phyloP scores from a whole-genome alignment of 257 asterid species.

The Fraxinus cuspidata region DNA sequence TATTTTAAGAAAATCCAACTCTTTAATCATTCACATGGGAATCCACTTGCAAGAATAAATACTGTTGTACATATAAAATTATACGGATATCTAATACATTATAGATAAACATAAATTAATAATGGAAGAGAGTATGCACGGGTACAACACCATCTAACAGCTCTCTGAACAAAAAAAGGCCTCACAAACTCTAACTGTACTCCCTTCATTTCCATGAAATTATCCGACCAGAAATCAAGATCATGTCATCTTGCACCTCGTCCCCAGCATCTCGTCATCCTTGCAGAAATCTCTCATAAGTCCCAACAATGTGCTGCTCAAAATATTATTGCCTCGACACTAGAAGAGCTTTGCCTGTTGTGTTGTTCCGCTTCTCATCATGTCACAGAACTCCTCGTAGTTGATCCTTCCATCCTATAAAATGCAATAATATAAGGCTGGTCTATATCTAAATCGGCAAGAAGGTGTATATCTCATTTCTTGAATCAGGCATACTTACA shows the following conservation, averaged over 20 bases:
- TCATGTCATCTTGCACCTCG: slow-evolving; percentile 3
- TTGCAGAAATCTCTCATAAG: slow-evolving; percentile 10
- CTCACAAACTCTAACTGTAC: slow-evolving; percentile 24
- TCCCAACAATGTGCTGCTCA: slow-evolving; percentile 19
- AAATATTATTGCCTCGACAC: slow-evolving; percentile 15
- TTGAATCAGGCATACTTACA: slow-evolving; percentile 39
- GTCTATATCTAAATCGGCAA: background rate
- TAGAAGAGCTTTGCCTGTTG: slow-evolving; percentile 63
- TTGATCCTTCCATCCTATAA: slow-evolving; percentile 81
- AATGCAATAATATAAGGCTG: slow-evolving; percentile 12
- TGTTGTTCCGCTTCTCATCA: slow-evolving; percentile 89
- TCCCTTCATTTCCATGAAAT: slow-evolving; percentile 8
- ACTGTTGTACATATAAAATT: slow-evolving; percentile 2
- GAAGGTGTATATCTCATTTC: background rate
- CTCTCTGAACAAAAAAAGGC: slow-evolving; percentile 17
- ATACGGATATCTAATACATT: background rate
- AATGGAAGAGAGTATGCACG: slow-evolving; percentile 4
- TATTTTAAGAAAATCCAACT: background rate
- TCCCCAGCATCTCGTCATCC: slow-evolving; percentile 8
- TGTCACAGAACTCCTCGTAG: slow-evolving; percentile 85
- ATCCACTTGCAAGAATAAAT: slow-evolving; percentile 19
- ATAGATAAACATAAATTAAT: background rate
- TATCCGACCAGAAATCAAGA: slow-evolving; percentile 7
- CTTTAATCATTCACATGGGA: slow-evolving; percentile 19
- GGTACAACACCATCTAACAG: slow-evolving; percentile 8